A percentile compares a stretch with the other conserved stretches of the same genome.
Conservation (phyloP, 2,329 filamentous ascomycete species). For the Boeremia lycopersici region DNA sequence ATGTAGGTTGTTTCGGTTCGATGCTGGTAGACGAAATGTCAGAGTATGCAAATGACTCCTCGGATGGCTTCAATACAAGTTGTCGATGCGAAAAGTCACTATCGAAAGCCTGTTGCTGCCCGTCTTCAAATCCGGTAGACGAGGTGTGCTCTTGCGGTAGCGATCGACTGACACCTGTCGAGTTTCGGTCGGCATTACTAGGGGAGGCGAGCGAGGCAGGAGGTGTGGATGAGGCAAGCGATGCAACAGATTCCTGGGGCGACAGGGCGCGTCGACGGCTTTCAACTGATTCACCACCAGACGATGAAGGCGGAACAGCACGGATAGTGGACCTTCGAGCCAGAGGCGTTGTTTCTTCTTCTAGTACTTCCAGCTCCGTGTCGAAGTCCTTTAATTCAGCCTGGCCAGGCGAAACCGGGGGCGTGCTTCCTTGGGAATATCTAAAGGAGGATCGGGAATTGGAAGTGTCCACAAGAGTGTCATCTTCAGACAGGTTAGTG, state of each 20-base stretch:
- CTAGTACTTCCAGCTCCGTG: slow-evolving; percentile 41
- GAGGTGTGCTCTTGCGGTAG: slow-evolving; percentile 32
- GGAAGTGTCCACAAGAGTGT: slow-evolving; percentile 45
- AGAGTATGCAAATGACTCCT: slow-evolving; percentile 46
- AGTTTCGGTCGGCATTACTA: slow-evolving; percentile 35
- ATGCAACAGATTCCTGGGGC: slow-evolving; percentile 44
- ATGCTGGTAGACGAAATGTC: slow-evolving; percentile 42
- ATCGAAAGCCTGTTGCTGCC: slow-evolving; percentile 42
- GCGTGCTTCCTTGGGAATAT: slow-evolving; percentile 48
- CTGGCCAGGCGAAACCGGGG: slow-evolving; percentile 43
- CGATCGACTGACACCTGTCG: slow-evolving; percentile 34
- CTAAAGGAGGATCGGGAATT: slow-evolving; percentile 46
- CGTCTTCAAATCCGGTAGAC: slow-evolving; percentile 36
- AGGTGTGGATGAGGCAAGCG: slow-evolving; percentile 41
- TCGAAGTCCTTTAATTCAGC: slow-evolving; percentile 38
- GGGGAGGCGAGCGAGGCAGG: slow-evolving; percentile 29
- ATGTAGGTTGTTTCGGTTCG: slow-evolving; percentile 39
- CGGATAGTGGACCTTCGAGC: slow-evolving; percentile 43
- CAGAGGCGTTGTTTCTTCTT: slow-evolving; percentile 38
- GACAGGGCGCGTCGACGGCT: slow-evolving; percentile 44
- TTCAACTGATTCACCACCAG: slow-evolving; percentile 37
- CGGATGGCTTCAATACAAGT: slow-evolving; percentile 37
- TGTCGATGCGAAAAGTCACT: slow-evolving; percentile 37
- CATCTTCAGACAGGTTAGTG: slow-evolving; percentile 47
- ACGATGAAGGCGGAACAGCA: slow-evolving; percentile 47